Base-by-base conservation (phyloP, 1,139 yeast species). In the Nematodospora anomalae region DNA sequence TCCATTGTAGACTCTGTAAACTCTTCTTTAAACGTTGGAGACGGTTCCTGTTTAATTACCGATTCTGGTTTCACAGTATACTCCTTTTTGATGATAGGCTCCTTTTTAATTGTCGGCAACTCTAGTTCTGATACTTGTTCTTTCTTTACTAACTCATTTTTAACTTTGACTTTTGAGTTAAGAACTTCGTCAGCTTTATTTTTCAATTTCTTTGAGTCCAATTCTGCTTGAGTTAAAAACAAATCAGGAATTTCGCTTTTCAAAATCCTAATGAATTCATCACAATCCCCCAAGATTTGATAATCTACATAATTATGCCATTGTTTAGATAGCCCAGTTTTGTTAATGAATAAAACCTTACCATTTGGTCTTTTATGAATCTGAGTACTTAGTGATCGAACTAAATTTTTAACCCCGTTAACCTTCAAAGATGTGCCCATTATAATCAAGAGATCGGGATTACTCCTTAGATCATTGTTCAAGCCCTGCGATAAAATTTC, bases 261-360 rank as follows among this genome's bases (percentile, higher is more conserved):
- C 36, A 85, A 60, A 22, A 70, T 63, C 14, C 63, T 59, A 14
- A 89, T 82, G 79, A 95, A 90, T 26, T 71, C 73, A 57, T 90
- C 97, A 55, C 96, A 86, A 55, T 88, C 96, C 35, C 82, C 66
- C 37, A 79, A 63, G 5, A 90, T 71, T 65, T 90, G 92, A 51
- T 79, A 85, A 52, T 84, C 92, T 31, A 84, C 71, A 36, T 64
- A 63, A 25, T 60, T 71, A 9, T 70, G 69, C 90, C 92, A 84
- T 43, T 67, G 65, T 37, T 61, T 64, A 23, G 68, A 62, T 26
- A 68, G 57, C 30, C 64, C 77, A 36, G 73, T 76, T 43, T 75
- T 75, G 60, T 85, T 85, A 33, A 84, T 69, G 42, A 81, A 74
- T 3, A 85, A 58, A 3, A 83, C 88, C 32, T 70, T 64, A 0